Evolutionary conservation across 2,329 filamentous ascomycete genomes (phyloP).

Genomic region (Aspergillus neotritici): DNA sequence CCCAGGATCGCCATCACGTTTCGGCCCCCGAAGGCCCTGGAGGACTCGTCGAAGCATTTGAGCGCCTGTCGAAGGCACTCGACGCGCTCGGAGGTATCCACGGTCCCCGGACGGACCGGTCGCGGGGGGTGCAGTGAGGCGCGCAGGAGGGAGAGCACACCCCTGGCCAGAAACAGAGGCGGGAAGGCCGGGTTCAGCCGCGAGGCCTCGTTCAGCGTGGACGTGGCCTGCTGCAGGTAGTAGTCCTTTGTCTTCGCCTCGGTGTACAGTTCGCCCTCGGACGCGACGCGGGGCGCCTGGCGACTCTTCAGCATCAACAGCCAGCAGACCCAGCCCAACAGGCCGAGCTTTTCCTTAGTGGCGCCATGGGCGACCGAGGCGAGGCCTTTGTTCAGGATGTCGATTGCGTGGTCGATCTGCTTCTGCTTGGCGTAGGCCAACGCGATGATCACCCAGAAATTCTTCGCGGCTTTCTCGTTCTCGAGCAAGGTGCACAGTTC

Average conservation of each 20-base stretch:
- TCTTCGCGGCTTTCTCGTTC: slow-evolving; percentile 84
- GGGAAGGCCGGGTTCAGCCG: slow-evolving; percentile 89
- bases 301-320: slow-evolving; percentile 85
- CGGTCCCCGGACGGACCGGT: slow-evolving; percentile 53
- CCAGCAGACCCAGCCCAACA: slow-evolving; percentile 83
- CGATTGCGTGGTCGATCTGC: slow-evolving; percentile 77
- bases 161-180: slow-evolving; percentile 83
- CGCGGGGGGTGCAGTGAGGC: slow-evolving; percentile 79
- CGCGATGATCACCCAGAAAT: slow-evolving; percentile 97
- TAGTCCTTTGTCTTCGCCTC: slow-evolving; percentile 88
- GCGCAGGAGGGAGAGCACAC: slow-evolving; percentile 79
- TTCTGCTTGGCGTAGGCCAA: slow-evolving; percentile 94
- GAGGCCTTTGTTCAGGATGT: slow-evolving; percentile 66
- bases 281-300: slow-evolving; percentile 63
- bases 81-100: slow-evolving; percentile 64
- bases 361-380: slow-evolving; percentile 63
- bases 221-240: slow-evolving; percentile 85
- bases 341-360: slow-evolving; percentile 75
- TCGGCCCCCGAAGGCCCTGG: slow-evolving; percentile 73
- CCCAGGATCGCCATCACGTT: slow-evolving; percentile 93
- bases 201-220: slow-evolving; percentile 89
- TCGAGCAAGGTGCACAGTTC: slow-evolving; percentile 93
- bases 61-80: slow-evolving; percentile 79
- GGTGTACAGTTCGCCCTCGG: slow-evolving; percentile 59
- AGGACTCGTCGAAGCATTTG: slow-evolving; percentile 92